phyloP scores from a whole-genome alignment of 2,329 filamentous ascomycete species.

The Fusarium graminum region DNA sequence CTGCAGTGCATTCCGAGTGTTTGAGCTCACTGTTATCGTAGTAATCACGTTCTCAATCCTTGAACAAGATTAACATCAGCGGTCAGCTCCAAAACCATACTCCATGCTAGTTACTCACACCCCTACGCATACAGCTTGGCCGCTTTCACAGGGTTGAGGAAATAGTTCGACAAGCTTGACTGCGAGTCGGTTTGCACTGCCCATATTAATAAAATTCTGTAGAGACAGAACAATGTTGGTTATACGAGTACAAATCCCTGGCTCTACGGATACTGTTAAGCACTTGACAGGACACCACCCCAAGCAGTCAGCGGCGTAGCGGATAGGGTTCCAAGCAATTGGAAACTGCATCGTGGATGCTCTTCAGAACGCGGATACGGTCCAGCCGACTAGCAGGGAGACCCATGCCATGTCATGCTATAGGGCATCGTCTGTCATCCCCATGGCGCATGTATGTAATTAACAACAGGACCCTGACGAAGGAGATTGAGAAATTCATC shows the following conservation, averaged over 20 bases:
- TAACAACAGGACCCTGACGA: conserved; percentile 28
- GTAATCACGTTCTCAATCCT: conserved; percentile 1
- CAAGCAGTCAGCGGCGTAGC: conserved; percentile 33
- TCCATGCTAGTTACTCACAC: not conserved
- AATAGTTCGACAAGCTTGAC: not conserved
- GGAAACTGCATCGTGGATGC: conserved; percentile 42
- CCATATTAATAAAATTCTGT: not conserved
- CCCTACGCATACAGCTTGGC: conserved; percentile 16
- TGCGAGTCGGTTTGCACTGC: not conserved
- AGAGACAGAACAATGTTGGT: conserved; percentile 6
- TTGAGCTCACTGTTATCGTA: not conserved
- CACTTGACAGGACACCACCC: conserved; percentile 18
- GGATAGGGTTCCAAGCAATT: conserved; percentile 43
- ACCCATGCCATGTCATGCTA: conserved; percentile 34
- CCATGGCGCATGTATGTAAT: conserved; percentile 24
- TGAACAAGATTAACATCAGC: conserved; percentile 16
- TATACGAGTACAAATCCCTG: not conserved
- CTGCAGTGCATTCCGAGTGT: not conserved
- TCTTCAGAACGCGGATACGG: conserved; percentile 33
- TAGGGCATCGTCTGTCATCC: conserved; percentile 36
- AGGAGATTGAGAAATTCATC: conserved; percentile 28
- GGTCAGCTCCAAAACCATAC: conserved; percentile 7
- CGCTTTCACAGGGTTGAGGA: conserved; percentile 20
- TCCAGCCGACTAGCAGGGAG: conserved; percentile 34
- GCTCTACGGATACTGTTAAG: not conserved